A percentile compares a stretch with the other conserved stretches of the same genome.
These are phyloP conservation scores for Fusarium cyanostomum DNA, from an alignment of 2,329 filamentous ascomycete species.

Conservation along the genomic window DNA sequence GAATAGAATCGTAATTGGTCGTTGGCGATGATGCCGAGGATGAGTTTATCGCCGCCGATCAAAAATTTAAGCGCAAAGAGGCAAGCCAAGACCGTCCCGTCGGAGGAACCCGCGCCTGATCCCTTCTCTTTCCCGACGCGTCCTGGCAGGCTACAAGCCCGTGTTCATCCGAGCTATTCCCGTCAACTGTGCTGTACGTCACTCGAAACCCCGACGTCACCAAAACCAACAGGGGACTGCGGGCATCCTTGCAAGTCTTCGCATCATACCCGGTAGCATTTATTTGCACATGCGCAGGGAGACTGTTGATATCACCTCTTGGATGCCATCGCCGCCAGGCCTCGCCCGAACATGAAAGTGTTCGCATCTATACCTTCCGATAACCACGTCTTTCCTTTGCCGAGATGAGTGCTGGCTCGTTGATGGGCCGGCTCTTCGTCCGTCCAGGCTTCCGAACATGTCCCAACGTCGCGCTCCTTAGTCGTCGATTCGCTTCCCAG, in stretches of 20 bases:
- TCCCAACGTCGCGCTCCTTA: slow-evolving; percentile 28
- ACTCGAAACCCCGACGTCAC: slow-evolving; percentile 44
- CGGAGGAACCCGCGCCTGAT: slow-evolving; percentile 29
- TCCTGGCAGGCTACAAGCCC: slow-evolving; percentile 11
- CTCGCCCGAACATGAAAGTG: slow-evolving; percentile 36
- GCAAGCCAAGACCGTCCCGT: neutral
- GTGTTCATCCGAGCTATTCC: slow-evolving; percentile 44
- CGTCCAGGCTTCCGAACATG: slow-evolving; percentile 49
- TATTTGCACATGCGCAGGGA: slow-evolving; percentile 31
- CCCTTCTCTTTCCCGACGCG: slow-evolving; percentile 1
- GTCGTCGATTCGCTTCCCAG: slow-evolving; percentile 41
- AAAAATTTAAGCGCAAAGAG: slow-evolving; percentile 31
- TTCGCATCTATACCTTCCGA: slow-evolving; percentile 5
- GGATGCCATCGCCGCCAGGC: slow-evolving; percentile 21
- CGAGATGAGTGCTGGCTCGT: slow-evolving; percentile 59
- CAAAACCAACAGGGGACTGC: slow-evolving; percentile 22
- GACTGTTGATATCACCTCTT: neutral
- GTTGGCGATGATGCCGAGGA: slow-evolving; percentile 26
- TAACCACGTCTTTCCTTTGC: slow-evolving; percentile 28
- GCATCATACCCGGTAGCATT: slow-evolving; percentile 26
- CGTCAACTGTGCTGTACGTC: slow-evolving; percentile 31
- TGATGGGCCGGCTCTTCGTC: slow-evolving; percentile 56
- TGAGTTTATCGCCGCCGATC: slow-evolving; percentile 20
- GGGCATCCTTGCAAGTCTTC: slow-evolving; percentile 36
- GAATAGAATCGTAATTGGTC: slow-evolving; percentile 2